These are phyloP conservation scores for Aspergillus candidus DNA, from an alignment of 2,329 filamentous ascomycete genomes.

Conservation along the genomic window DNA sequence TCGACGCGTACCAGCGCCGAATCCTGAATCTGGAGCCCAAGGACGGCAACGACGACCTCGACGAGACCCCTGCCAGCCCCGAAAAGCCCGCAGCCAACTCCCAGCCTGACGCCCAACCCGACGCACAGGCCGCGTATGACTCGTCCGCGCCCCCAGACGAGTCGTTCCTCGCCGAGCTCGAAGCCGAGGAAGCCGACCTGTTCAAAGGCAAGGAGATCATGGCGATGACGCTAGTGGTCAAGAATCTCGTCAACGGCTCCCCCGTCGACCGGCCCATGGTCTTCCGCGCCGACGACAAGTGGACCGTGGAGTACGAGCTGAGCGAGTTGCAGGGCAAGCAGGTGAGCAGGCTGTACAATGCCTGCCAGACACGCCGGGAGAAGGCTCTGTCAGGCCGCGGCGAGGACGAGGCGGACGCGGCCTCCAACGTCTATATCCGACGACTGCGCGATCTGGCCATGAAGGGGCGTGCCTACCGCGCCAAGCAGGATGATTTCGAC, in stretches of 20 bases:
- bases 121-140: constrained; percentile 1
- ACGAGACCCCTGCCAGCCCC: neutral
- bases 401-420: constrained; percentile 39
- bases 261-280: constrained; percentile 56
- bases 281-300: constrained; percentile 46
- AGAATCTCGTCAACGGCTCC: constrained; percentile 64
- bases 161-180: constrained; percentile 2
- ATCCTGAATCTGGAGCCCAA: constrained; percentile 30
- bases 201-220: constrained; percentile 41
- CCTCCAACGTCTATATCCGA: constrained; percentile 40
- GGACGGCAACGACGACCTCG: constrained; percentile 1
- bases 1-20: constrained; percentile 62
- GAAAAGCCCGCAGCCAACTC: neutral
- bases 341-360: constrained; percentile 50
- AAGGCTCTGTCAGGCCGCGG: constrained; percentile 35
- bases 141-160: constrained; percentile 4
- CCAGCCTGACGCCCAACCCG: neutral
- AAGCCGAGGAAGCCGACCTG: constrained; percentile 6
- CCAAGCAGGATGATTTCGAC: constrained; percentile 49
- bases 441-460: constrained; percentile 40
- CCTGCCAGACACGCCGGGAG: constrained; percentile 52
- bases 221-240: constrained; percentile 65
- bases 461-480: constrained; percentile 55
- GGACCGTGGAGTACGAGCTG: constrained; percentile 74
- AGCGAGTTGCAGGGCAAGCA: constrained; percentile 50